These are phyloP conservation scores for Penicillium paxilli DNA, from an alignment of 495 filamentous ascomycete genomes.

Conservation along the genomic window DNA sequence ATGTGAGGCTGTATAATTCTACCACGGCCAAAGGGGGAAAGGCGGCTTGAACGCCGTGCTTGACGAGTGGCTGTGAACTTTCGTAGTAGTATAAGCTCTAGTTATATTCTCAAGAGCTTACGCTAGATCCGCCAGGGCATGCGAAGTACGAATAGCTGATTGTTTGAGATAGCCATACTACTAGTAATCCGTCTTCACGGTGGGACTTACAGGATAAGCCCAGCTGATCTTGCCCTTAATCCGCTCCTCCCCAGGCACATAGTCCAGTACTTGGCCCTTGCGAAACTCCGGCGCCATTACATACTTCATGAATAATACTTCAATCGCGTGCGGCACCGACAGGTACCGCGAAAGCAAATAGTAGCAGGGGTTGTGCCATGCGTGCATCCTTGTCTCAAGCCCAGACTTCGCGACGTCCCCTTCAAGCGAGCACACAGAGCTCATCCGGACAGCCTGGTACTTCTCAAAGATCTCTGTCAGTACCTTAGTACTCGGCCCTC, in stretches of 20 bases:
- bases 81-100: too few species aligned
- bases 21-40: too few species aligned
- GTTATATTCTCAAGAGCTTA: too few species aligned
- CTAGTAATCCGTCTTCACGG: neutral
- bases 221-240: conserved; percentile 11
- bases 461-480: conserved; percentile 13
- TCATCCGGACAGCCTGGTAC: conserved; percentile 12
- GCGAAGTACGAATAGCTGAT: neutral
- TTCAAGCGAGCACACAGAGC: conserved; percentile 7
- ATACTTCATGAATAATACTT: conserved; percentile 8
- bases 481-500: neutral
- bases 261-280: conserved; percentile 10
- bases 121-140: neutral
- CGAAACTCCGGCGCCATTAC: conserved; percentile 2
- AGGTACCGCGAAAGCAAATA: conserved; percentile 18
- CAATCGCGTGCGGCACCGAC: neutral
- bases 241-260: conserved; percentile 8
- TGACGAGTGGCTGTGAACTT: neutral
- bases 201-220: neutral
- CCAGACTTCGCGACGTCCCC: conserved; percentile 16
- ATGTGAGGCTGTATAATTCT: too few species aligned
- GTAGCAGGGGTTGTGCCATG: conserved; percentile 14
- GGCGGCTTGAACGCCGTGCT: too few species aligned
- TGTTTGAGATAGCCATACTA: conserved; percentile 1
- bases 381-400: conserved; percentile 22